Percentiles rank a stretch among this genome's conserved stretches.
These are phyloP conservation scores for Sindora glabra DNA, from an alignment of 306 rosid species.

Conservation along the genomic window DNA sequence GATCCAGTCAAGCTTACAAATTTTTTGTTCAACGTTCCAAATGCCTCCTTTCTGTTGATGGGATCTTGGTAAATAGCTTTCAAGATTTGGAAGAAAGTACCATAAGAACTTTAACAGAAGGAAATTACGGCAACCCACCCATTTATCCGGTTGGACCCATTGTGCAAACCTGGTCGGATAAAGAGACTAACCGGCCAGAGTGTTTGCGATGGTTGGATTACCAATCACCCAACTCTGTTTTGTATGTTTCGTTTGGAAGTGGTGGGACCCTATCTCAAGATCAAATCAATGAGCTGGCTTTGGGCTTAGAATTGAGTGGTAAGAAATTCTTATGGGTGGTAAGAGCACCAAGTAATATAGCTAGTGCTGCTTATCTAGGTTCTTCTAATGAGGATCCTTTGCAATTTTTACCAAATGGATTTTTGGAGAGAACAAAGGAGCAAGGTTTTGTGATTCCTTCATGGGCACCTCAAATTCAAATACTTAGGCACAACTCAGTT, in stretches of 20 bases:
- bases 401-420: conserved; percentile 22
- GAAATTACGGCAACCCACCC: not conserved
- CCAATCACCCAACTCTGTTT: not conserved
- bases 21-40: not conserved
- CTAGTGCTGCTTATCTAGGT: conserved; percentile 17
- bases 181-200: not conserved
- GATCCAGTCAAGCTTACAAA: conserved; percentile 11
- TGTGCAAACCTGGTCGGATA: not conserved
- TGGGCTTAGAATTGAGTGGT: not conserved
- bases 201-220: not conserved
- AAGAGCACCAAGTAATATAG: conserved; percentile 21
- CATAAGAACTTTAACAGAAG: not conserved
- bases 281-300: not conserved
- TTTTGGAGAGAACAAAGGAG: conserved; percentile 20
- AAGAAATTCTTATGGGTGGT: not conserved
- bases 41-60: not conserved
- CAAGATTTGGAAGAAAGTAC: conserved; percentile 7
- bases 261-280: not conserved
- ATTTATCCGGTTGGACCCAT: conserved; percentile 33
- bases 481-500: conserved; percentile 16
- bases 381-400: conserved; percentile 2
- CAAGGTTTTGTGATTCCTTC: conserved; percentile 9
- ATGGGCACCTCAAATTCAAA: conserved; percentile 33
- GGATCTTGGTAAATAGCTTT: conserved; percentile 20
- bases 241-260: not conserved